These are phyloP conservation scores for Zizania palustris DNA, from an alignment of 202 grass and related monocot species.

Conservation along the genomic window DNA sequence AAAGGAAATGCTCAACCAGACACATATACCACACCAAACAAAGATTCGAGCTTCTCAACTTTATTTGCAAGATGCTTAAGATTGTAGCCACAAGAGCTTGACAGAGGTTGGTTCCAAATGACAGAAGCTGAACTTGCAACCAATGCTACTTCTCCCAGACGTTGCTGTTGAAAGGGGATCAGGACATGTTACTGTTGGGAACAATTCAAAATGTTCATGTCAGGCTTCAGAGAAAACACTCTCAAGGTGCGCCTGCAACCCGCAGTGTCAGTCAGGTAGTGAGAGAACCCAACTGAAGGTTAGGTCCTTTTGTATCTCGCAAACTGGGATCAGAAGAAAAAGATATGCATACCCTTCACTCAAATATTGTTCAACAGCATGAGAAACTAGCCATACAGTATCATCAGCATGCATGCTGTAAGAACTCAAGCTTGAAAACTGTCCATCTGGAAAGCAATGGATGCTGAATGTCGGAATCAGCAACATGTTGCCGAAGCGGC, in stretches of 20 bases:
- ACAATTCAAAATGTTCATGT: neutral
- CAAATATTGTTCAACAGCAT: constrained; percentile 70
- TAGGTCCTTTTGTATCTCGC: constrained; percentile 56
- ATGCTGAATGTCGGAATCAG: constrained; percentile 54
- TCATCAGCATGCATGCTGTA: constrained; percentile 85
- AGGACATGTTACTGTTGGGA: neutral
- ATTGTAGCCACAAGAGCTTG: neutral
- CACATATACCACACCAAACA: neutral
- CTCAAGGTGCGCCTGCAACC: neutral
- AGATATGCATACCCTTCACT: constrained; percentile 60
- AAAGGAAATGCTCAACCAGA: constrained; percentile 1
- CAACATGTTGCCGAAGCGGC: constrained; percentile 74
- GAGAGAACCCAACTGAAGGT: constrained; percentile 68
- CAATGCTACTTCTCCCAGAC: neutral
- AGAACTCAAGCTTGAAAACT: constrained; percentile 45
- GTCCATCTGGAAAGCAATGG: constrained; percentile 55
- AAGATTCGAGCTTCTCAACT: neutral
- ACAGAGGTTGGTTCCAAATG: neutral
- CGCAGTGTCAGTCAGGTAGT: neutral
- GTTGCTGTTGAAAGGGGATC: neutral
- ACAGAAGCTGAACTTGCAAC: neutral
- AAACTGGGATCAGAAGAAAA: constrained; percentile 74
- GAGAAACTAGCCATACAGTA: constrained; percentile 87
- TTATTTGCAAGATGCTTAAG: constrained; percentile 1
- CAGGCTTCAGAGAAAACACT: neutral